phyloP scores from a whole-genome alignment of 202 grass and related monocot species.

The Alloteropsis angusta region DNA sequence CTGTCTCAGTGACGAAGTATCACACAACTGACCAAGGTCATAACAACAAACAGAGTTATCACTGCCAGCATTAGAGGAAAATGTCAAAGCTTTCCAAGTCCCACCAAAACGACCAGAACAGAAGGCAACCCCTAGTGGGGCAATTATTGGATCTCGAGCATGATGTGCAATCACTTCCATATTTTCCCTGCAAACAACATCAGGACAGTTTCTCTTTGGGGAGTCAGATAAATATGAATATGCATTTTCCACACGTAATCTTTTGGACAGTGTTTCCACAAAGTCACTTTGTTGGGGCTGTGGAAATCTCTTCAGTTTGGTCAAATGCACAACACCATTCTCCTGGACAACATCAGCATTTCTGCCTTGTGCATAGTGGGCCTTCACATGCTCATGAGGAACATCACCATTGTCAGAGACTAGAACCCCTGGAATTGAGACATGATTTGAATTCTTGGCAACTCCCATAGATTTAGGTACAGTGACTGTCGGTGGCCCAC shows the following conservation, averaged over 20 bases:
- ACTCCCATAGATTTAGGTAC: neutral
- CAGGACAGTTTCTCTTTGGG: neutral
- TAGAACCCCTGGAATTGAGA: neutral
- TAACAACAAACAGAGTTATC: slow-evolving; percentile 13
- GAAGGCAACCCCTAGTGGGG: slow-evolving; percentile 38
- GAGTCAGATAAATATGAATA: neutral
- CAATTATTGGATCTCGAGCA: slow-evolving; percentile 7
- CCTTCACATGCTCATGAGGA: neutral
- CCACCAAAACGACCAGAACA: slow-evolving; percentile 24
- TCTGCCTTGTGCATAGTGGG: neutral
- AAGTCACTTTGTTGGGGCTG: neutral
- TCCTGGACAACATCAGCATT: neutral
- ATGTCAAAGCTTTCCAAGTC: neutral
- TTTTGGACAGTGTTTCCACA: slow-evolving; percentile 21
- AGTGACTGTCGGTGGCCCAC: slow-evolving; percentile 5
- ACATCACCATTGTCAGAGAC: slow-evolving; percentile 14
- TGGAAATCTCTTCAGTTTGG: slow-evolving; percentile 16
- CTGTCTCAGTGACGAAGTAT: slow-evolving; percentile 34
- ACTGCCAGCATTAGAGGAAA: neutral
- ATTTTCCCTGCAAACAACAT: neutral
- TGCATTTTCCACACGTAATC: slow-evolving; percentile 20
- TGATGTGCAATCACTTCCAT: neutral
- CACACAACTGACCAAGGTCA: slow-evolving; percentile 29
- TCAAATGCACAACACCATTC: slow-evolving; percentile 15
- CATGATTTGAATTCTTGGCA: neutral